Base-by-base conservation (phyloP, 2,329 filamentous ascomycete genomes). In the Pyrenophora tritici-repentis region DNA sequence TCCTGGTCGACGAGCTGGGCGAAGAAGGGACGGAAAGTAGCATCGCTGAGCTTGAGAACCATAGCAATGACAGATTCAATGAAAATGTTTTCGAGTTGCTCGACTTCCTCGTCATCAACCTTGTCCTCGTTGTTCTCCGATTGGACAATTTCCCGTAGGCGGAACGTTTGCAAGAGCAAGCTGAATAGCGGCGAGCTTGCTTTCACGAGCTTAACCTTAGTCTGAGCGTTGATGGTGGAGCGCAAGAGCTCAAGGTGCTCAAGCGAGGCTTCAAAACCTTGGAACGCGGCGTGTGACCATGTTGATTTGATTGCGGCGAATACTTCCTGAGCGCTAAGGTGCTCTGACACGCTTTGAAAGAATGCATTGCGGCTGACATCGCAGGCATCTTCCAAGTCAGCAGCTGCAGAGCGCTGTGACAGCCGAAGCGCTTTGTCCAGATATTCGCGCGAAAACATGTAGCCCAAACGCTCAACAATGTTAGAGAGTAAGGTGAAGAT, bases 21-120 rank as follows among this genome's bases (percentile, higher is more conserved):
- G 77, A 97, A 99, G 56, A 99, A 86, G 1, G 94, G 95, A 10
- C 92, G 83, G 84, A 99, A 99, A 0, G 89, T 86, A 1, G 89
- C 87, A 70, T 99, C 94, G 75, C 97, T 97, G 55, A 99, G 83
- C 79, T 97, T 97, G 79, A 96, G 91, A 46, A 96, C 89, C 86
- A 97, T 94, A 73, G 91, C 89, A 52, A 99, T 83, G 0, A 87
- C 84, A 10, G 88, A 85, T 8, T 87, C 83, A 68, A 90, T 88
- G 59, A 90, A 58, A 1, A 79, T 78, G 2, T 78, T 76, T 68
- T 96, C 90, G 10, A 91, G 78, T 35, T 80, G 78, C 16, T 79
- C 73, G 5, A 89, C 72, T 37, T 82, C 76, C 12, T 81, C 74
- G 13, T 79, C 67, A 1, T 82, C 76, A 26, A 80, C 76, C 14